A percentile compares a stretch with the other conserved stretches of the same genome.
Evolutionary conservation across 768 basidiomycete species (phyloP).

Genomic region (Asterophora lycoperdoides): DNA sequence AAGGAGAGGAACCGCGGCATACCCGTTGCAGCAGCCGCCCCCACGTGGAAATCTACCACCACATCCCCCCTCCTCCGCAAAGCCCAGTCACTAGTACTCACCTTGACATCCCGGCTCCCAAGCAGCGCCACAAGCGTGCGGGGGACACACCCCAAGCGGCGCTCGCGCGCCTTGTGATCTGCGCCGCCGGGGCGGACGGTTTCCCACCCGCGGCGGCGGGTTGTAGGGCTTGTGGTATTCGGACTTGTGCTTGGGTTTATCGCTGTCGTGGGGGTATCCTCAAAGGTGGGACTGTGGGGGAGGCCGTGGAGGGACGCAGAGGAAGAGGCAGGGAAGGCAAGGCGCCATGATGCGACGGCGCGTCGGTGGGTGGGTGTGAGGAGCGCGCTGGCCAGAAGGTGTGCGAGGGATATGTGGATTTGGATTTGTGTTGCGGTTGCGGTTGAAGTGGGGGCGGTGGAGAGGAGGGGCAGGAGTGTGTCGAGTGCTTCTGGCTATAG

Average conservation of each 20-base stretch:
- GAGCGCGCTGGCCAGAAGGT: constrained; percentile 51
- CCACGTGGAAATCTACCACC: no score
- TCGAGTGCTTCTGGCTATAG: constrained; percentile 57
- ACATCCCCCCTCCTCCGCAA: no score
- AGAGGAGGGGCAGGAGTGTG: constrained; percentile 62
- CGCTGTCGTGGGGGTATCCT: no score
- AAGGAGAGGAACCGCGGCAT: no score
- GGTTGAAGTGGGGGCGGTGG: constrained; percentile 25
- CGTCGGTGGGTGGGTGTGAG: constrained; percentile 47
- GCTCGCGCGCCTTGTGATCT: no score
- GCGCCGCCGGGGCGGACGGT: no score
- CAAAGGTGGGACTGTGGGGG: constrained; percentile 31
- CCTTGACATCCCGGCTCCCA: constrained; percentile 52
- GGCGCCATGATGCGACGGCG: constrained; percentile 52
- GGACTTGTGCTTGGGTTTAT: no score
- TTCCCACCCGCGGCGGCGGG: constrained; percentile 83
- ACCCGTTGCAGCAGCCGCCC: no score
- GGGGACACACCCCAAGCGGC: constrained; percentile 47
- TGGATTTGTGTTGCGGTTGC: constrained; percentile 15
- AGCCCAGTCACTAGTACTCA: no score
- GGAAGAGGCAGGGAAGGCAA: constrained; percentile 45
- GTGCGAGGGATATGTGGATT: constrained; percentile 48
- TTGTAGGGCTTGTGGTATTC: constrained; percentile 16
- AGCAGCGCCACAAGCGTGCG: constrained; percentile 47
- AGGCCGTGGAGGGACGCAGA: neutral